Evolutionary conservation across 2,329 filamentous ascomycete species (phyloP).

Genomic region (Colletotrichum sp.): DNA sequence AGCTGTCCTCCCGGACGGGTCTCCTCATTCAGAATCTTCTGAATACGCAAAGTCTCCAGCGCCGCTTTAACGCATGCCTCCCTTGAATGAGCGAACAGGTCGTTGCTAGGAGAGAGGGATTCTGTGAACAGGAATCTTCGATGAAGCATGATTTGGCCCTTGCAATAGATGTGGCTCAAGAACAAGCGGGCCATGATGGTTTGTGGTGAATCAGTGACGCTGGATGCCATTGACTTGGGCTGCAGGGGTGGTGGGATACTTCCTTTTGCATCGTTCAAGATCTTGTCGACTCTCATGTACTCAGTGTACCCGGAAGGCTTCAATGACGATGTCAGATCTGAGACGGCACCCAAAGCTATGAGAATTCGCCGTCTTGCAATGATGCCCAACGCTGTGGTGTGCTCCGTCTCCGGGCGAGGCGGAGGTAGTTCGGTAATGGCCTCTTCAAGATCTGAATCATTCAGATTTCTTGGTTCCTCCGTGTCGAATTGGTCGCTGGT

Average conservation of each 20-base stretch:
- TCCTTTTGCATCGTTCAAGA: conserved; percentile 25
- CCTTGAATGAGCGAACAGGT: conserved; percentile 29
- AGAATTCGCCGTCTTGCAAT: conserved; percentile 25
- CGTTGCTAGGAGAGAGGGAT: neutral
- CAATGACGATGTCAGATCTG: conserved; percentile 24
- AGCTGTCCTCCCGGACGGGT: conserved; percentile 25
- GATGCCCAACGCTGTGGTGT: conserved; percentile 28
- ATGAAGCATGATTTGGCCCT: conserved; percentile 35
- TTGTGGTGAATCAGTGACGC: conserved; percentile 27
- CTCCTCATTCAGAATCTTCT: conserved; percentile 28
- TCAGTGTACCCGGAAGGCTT: conserved; percentile 22
- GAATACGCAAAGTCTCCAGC: conserved; percentile 26
- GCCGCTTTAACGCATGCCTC: conserved; percentile 27
- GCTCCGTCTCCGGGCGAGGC: conserved; percentile 33
- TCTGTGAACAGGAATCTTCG: conserved; percentile 26
- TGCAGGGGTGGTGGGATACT: conserved; percentile 28
- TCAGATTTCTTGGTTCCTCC: conserved; percentile 44
- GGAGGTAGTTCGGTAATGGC: conserved; percentile 39
- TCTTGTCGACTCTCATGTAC: conserved; percentile 25
- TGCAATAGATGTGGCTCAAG: conserved; percentile 31
- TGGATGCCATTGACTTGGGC: conserved; percentile 21
- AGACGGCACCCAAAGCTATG: conserved; percentile 26
- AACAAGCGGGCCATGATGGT: conserved; percentile 31
- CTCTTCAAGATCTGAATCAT: conserved; percentile 47
- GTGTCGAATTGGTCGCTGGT: conserved; percentile 45